Conservation (phyloP, 805 yeast genomes). For the Candida sithepensis region DNA sequence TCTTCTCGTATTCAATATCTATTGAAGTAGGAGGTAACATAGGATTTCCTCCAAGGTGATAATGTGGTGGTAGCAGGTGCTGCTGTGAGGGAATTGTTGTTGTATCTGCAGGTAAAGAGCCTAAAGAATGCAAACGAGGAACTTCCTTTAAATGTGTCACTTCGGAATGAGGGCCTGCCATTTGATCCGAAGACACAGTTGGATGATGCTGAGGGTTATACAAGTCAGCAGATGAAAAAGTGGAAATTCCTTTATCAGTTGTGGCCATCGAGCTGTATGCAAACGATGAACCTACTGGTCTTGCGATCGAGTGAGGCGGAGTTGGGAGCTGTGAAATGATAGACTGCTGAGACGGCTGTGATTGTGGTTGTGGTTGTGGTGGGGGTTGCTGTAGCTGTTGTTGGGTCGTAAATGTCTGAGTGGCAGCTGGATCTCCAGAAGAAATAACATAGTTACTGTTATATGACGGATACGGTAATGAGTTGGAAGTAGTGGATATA, state of each 20-base stretch:
- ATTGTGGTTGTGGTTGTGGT: constrained; percentile 6
- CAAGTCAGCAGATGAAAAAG: background rate
- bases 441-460: background rate
- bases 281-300: background rate
- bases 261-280: background rate
- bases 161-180: constrained; percentile 6
- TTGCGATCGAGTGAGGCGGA: background rate
- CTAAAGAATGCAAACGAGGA: constrained; percentile 1
- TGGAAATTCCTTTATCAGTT: background rate
- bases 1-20: constrained; percentile 1
- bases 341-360: constrained; percentile 6
- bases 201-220: background rate
- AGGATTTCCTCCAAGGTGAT: background rate
- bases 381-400: constrained; percentile 4
- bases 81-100: background rate
- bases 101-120: constrained; percentile 1
- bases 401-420: constrained; percentile 1
- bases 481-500: background rate
- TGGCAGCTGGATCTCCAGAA: background rate
- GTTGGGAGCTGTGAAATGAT: background rate
- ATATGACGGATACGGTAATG: background rate
- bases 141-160: background rate
- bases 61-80: background rate
- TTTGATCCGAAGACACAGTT: background rate
- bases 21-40: background rate